Evolutionary conservation across 306 rosid species (phyloP).

Genomic region (Clitoria ternatea): DNA sequence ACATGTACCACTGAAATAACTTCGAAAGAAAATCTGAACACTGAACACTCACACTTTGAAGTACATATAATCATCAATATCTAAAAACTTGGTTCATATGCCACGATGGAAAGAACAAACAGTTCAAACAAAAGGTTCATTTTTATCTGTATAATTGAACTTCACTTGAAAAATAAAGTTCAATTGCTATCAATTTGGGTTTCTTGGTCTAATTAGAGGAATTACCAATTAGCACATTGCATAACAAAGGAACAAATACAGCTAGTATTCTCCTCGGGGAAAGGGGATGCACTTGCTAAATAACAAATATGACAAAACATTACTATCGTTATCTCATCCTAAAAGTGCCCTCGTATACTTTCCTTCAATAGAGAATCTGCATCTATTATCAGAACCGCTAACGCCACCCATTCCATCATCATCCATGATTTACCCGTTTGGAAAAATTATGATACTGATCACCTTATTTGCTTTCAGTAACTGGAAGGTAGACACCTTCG

Average conservation of each 20-base stretch:
- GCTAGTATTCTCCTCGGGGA: background rate
- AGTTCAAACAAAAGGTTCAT: background rate
- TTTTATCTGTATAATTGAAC: background rate
- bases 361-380: slow-evolving; percentile 29
- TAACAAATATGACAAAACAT: slow-evolving; percentile 6
- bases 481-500: slow-evolving; percentile 92
- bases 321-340: slow-evolving; percentile 22
- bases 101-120: background rate
- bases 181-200: background rate
- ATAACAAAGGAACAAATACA: slow-evolving; percentile 14
- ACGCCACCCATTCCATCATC: slow-evolving; percentile 27
- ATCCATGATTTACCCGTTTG: slow-evolving; percentile 32
- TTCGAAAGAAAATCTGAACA: background rate
- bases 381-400: slow-evolving; percentile 23
- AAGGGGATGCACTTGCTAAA: slow-evolving; percentile 14
- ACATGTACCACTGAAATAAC: background rate
- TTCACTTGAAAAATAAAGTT: slow-evolving; percentile 12
- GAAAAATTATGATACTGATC: slow-evolving; percentile 15
- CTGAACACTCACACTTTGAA: background rate
- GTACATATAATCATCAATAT: background rate
- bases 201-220: background rate
- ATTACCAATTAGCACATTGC: slow-evolving; percentile 8
- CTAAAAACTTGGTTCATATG: background rate
- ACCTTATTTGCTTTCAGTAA: slow-evolving; percentile 59
- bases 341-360: slow-evolving; percentile 4